Evolutionary conservation across 2,329 filamentous ascomycete genomes (phyloP), one percentile per base, ranked within the genome.

Genomic region (Didymella exigua): DNA sequence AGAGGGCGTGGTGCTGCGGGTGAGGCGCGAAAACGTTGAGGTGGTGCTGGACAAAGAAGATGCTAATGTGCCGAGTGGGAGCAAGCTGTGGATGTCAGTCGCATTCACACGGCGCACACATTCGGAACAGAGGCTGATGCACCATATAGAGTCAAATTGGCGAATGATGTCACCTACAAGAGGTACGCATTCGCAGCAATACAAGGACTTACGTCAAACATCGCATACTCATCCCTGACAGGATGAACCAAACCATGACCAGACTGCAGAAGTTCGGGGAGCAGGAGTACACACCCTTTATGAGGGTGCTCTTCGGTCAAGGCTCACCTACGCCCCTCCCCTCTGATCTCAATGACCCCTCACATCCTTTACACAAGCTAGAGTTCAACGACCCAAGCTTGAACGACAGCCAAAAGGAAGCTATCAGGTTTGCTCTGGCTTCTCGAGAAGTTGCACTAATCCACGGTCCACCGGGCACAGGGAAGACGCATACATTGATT

Each of bases 401-500:
- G 16, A 88, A 88, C 49, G 79, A 83, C 46, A 86, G 83, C 13
- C 86, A 88, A 62, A 82, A 85, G 65, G 82, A 86, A 58, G 85
- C 85, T 1, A 82, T 88, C 56, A 78, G 85, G n/a, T 99, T 98
- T 70, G 92, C 93, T 0, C 78, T 99, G 49, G 89, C 88, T 6
- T 89, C 90, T 1, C 82, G 82, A 48, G 92, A 97, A 67, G 84
- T 98, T 24, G 90, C 91, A 2, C 80, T 97, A 55, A 96, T 99
- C 49, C 95, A 99, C 71, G 95, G 95, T 0, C 95, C 95, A 0
- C 95, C 95, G 0, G 95, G 95, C 1, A 99, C 95, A 0, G 95
- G 95, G 43, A 99, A 99, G 75, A 99, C 95, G 0, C 93, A 98
- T 72, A 98, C 95, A 0, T 78, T 99, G 33, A 93, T 99, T 56